Percentiles rank a stretch among this genome's conserved stretches.
phyloP scores from a whole-genome alignment of 352 stramenopile species.

The Globisporangium barbulae region DNA sequence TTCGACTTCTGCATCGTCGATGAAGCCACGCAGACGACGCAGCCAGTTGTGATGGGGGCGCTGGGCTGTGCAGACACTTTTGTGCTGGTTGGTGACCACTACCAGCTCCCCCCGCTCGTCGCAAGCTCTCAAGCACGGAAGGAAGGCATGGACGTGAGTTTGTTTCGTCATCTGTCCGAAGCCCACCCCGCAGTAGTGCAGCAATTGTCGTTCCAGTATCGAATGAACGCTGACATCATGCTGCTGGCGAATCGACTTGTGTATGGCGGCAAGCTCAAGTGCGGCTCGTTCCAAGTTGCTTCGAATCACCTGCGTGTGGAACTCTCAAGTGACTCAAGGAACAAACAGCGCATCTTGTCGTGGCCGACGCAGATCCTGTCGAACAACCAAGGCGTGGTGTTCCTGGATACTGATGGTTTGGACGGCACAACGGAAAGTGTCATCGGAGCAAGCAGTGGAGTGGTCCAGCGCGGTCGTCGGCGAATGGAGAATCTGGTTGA shows the following conservation, averaged over 20 bases:
- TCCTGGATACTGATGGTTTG: conserved; percentile 84
- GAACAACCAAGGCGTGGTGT: conserved; percentile 60
- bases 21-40: conserved; percentile 97
- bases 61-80: conserved; percentile 93
- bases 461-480: conserved; percentile 16
- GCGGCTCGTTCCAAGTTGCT: conserved; percentile 60
- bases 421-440: conserved; percentile 15
- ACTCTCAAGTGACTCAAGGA: background rate
- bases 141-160: conserved; percentile 81
- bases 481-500: conserved; percentile 81
- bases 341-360: conserved; percentile 8
- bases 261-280: conserved; percentile 94
- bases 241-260: conserved; percentile 93
- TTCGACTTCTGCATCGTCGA: conserved; percentile 99
- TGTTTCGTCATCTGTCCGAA: conserved; percentile 92
- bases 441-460: background rate
- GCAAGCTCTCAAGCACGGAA: conserved; percentile 81
- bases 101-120: conserved; percentile 97
- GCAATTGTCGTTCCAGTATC: conserved; percentile 97
- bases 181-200: conserved; percentile 88
- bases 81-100: conserved; percentile 97
- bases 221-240: conserved; percentile 98
- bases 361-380: conserved; percentile 33
- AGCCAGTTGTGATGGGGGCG: conserved; percentile 93
- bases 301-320: conserved; percentile 40